A percentile compares a stretch with the other conserved stretches of the same genome.
phyloP scores from a whole-genome alignment of 805 yeast genomes.

The Zygosaccharomyces pseudorouxii region DNA sequence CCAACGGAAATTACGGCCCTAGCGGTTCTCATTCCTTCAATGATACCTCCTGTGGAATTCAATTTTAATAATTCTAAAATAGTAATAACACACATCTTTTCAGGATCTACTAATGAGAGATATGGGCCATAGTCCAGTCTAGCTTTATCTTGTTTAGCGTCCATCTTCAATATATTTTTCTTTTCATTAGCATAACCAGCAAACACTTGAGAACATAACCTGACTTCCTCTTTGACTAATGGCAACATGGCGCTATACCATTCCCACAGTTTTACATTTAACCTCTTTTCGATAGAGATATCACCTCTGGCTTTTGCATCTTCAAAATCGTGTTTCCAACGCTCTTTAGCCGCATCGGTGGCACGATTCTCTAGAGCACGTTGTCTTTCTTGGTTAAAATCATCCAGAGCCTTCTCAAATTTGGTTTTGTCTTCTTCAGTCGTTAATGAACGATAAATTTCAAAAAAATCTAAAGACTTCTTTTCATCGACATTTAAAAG shows the following conservation, averaged over 20 bases:
- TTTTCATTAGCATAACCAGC: conserved; percentile 14
- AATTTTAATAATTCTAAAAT: conserved; percentile 75
- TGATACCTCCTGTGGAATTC: conserved; percentile 67
- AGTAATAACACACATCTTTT: conserved; percentile 77
- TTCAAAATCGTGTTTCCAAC: conserved; percentile 84
- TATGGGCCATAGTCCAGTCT: conserved; percentile 72
- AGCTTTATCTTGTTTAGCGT: conserved; percentile 31
- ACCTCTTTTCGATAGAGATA: conserved; percentile 48
- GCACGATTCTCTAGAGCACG: conserved; percentile 67
- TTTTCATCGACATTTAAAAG: conserved; percentile 27
- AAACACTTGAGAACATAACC: conserved; percentile 45
- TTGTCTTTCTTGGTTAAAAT: conserved; percentile 73
- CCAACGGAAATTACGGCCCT: conserved; percentile 79
- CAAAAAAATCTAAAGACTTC: conserved; percentile 54
- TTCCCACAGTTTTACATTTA: conserved; percentile 72
- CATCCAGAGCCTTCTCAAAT: conserved; percentile 65
- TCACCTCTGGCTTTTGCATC: conserved; percentile 57
- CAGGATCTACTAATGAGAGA: conserved; percentile 64
- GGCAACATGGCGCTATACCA: conserved; percentile 81
- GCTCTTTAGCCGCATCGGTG: conserved; percentile 76
- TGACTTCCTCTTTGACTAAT: conserved; percentile 60
- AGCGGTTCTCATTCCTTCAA: conserved; percentile 80
- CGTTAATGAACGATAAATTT: conserved; percentile 52
- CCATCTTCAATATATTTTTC: conserved; percentile 5
- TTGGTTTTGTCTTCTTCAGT: conserved; percentile 43